Base-by-base conservation (phyloP, 768 basidiomycete genomes). In the Podaxis sp. region DNA sequence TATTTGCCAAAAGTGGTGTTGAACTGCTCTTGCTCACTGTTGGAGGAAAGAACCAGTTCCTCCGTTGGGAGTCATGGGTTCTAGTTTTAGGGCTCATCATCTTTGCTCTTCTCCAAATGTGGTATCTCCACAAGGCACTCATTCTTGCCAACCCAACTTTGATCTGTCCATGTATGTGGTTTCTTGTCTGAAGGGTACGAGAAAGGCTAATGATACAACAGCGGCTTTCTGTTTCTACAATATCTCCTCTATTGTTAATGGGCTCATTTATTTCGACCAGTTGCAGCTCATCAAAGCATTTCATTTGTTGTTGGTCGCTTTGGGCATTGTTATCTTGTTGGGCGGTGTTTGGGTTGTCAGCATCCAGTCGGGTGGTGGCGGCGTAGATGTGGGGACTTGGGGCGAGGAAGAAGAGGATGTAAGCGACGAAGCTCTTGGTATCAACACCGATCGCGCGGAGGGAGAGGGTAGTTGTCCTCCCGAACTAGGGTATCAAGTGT, bases 191-290 rank as follows among this genome's bases (percentile, higher is more conserved):
- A 52, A 57, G 63, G 41, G 64, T 68, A 43, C 29, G 22, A 43
- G 67, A 8, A 60, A 64, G 64, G 24, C 63, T 66, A 43, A 72
- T 61, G n/a, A 61, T 63, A 59, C 63, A 57, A 25, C 67, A 86
- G 88, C 93, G 71, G 94, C 94, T 4, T 98, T 96, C 76, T 96
- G 94, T 73, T 93, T 94, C 73, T 98, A 96, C 76, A 98, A 96
- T 71, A 72, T 96, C 13, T 93, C 93, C 2, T 93, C 91, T 24
- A 96, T 98, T 71, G 80, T 94, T 61, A 95, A 94, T 66, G 91
- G 91, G 4, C 80, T 96, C 57, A 85, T 96, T 50, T 97, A 95
- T 74, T 97, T 92, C 72, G 80, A 95, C 72, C 94, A 98, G 70
- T 85, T 93, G 69, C 81, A 85, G 17, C 79, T 86, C 24, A 87